Conservation (phyloP, 2,329 filamentous ascomycete species). For the Colletotrichum sp. region DNA sequence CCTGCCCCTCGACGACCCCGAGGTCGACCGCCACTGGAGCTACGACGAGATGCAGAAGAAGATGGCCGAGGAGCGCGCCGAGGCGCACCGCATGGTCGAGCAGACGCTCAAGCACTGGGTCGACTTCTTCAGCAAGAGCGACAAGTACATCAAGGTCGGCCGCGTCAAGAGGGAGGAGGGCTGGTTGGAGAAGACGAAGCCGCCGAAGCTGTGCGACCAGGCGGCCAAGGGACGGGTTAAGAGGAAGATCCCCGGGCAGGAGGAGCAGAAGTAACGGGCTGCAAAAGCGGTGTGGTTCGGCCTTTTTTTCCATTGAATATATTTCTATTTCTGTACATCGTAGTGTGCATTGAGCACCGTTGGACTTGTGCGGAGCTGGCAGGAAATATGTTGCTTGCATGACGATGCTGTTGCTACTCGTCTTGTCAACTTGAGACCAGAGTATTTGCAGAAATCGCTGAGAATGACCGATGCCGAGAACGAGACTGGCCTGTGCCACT, state of each 20-base stretch:
- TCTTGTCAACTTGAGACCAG: not conserved
- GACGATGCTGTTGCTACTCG: not conserved
- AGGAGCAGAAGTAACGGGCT: conserved; percentile 32
- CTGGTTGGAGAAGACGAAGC: conserved; percentile 67
- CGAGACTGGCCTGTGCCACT: not conserved
- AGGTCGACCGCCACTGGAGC: conserved; percentile 64
- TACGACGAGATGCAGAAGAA: conserved; percentile 57
- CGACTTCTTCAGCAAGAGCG: conserved; percentile 78
- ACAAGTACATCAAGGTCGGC: conserved; percentile 84
- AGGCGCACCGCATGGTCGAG: conserved; percentile 69
- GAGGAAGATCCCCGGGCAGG: conserved; percentile 62
- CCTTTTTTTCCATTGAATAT: not conserved
- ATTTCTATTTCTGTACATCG: not conserved
- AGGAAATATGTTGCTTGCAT: not conserved
- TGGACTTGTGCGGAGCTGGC: not conserved
- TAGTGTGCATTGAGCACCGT: not conserved
- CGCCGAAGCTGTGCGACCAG: conserved; percentile 70
- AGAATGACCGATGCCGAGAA: not conserved
- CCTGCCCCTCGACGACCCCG: conserved; percentile 66
- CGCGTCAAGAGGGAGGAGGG: conserved; percentile 67
- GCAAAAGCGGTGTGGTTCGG: not conserved
- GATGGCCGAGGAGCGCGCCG: conserved; percentile 66
- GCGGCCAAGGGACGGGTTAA: conserved; percentile 65
- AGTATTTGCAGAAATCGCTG: not conserved
- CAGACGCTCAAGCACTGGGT: conserved; percentile 81